A percentile compares a stretch with the other conserved stretches of the same genome.
Conservation (phyloP, 768 basidiomycete species). For the Amanita rubescens region DNA sequence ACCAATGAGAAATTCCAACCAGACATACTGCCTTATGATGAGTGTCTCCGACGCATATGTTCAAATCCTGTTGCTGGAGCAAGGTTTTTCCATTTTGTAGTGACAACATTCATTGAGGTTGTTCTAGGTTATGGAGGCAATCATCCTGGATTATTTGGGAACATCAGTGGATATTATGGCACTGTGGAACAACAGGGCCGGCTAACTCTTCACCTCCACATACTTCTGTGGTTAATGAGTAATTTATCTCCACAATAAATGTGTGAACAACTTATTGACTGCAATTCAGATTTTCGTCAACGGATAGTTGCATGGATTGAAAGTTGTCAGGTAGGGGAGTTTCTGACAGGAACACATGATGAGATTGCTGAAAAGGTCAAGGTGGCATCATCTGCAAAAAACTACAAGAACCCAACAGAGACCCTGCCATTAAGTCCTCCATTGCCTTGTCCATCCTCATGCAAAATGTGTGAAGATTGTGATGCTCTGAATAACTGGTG, state of each 20-base stretch:
- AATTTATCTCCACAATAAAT: conserved; percentile 23
- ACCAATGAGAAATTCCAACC: conserved; percentile 11
- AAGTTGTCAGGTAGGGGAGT: conserved; percentile 14
- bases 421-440: background rate
- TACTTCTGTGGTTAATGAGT: conserved; percentile 25
- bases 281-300: conserved; percentile 16
- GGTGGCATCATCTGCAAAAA: background rate
- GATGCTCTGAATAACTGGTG: background rate
- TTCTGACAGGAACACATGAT: conserved; percentile 9
- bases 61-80: conserved; percentile 23
- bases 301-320: conserved; percentile 16
- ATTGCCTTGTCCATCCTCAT: background rate
- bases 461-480: background rate
- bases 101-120: conserved; percentile 18
- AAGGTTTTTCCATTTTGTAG: conserved; percentile 20
- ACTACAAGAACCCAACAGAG: background rate
- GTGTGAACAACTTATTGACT: conserved; percentile 14
- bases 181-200: conserved; percentile 32
- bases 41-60: conserved; percentile 9
- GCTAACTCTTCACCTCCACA: conserved; percentile 29
- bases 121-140: conserved; percentile 8
- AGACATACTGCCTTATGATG: conserved; percentile 2
- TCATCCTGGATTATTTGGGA: conserved; percentile 17
- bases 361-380: background rate
- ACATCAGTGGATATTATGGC: conserved; percentile 26